Evolutionary conservation across 2,329 filamentous ascomycete species (phyloP).

Genomic region (Hypoxylon sp.): DNA sequence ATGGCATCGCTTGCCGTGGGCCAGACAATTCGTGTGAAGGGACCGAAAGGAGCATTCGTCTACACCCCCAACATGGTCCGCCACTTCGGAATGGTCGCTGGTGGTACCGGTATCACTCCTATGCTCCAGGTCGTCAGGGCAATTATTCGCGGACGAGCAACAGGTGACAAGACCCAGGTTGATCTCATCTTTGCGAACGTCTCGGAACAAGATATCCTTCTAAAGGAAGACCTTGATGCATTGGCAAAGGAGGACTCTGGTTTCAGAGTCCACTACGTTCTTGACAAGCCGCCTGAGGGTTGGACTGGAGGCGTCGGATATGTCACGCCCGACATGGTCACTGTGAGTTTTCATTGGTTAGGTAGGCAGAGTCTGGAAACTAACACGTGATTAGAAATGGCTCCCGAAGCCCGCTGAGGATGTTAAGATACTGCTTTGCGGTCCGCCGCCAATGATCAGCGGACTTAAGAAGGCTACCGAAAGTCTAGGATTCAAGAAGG

Average conservation of each 20-base stretch:
- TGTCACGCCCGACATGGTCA: slow-evolving; percentile 95
- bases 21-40: slow-evolving; percentile 87
- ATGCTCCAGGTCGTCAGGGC: slow-evolving; percentile 97
- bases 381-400: slow-evolving; percentile 66
- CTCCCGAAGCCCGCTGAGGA: slow-evolving; percentile 85
- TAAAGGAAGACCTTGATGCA: slow-evolving; percentile 89
- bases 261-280: slow-evolving; percentile 91
- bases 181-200: slow-evolving; percentile 98
- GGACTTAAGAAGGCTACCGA: slow-evolving; percentile 97
- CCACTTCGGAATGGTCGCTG: slow-evolving; percentile 97
- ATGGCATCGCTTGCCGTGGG: slow-evolving; percentile 85
- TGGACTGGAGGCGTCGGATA: slow-evolving; percentile 96
- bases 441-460: slow-evolving; percentile 94
- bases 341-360: slow-evolving; percentile 59
- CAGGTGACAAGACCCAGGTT: slow-evolving; percentile 86
- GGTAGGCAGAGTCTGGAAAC: slow-evolving; percentile 8
- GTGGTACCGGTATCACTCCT: slow-evolving; percentile 96
- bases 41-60: slow-evolving; percentile 97
- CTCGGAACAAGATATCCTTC: slow-evolving; percentile 87
- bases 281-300: slow-evolving; percentile 92
- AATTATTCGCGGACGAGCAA: slow-evolving; percentile 80
- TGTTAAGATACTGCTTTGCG: slow-evolving; percentile 93
- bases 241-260: slow-evolving; percentile 78
- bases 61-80: slow-evolving; percentile 97
- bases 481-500: slow-evolving; percentile 89